Conservation (phyloP, 1,284 basidiomycete genomes). For the Pseudozyma hubeiensis region DNA sequence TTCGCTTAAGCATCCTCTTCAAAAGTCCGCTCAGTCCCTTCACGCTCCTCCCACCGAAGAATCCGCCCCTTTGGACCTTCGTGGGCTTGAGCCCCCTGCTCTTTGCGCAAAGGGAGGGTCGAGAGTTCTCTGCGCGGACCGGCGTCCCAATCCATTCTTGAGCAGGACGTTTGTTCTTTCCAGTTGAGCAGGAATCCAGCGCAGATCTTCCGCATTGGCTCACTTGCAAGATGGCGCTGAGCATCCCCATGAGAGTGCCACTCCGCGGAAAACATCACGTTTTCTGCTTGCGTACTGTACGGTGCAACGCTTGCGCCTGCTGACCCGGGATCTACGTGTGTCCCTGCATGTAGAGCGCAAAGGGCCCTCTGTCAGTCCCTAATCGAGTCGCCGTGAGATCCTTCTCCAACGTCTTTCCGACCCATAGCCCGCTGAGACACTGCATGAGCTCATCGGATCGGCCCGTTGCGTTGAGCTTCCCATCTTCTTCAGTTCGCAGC, state of each 20-base stretch:
- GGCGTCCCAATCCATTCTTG: conserved; percentile 11
- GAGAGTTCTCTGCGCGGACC: not conserved
- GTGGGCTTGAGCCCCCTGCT: no score
- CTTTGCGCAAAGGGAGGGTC: no score
- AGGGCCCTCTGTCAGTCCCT: not conserved
- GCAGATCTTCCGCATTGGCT: not conserved
- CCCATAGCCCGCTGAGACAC: conserved; percentile 1
- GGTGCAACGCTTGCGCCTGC: not conserved
- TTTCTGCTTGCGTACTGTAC: no score
- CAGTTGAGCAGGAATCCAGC: not conserved
- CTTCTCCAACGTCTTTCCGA: conserved; percentile 25
- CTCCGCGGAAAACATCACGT: no score
- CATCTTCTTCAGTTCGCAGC: not conserved
- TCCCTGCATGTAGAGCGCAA: conserved; percentile 15
- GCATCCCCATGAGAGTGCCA: no score
- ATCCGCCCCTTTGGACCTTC: not conserved
- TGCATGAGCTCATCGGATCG: conserved; percentile 11
- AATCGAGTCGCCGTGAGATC: conserved; percentile 47
- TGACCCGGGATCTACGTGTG: conserved; percentile 3
- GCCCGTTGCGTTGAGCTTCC: not conserved
- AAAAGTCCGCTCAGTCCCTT: conserved; percentile 19
- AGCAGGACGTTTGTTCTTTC: conserved; percentile 2
- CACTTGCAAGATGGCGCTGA: no score
- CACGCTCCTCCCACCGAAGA: not conserved
- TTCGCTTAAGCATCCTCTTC: conserved; percentile 14